Conservation (phyloP, 352 stramenopile genomes). For the Phytophthora tubulina region DNA sequence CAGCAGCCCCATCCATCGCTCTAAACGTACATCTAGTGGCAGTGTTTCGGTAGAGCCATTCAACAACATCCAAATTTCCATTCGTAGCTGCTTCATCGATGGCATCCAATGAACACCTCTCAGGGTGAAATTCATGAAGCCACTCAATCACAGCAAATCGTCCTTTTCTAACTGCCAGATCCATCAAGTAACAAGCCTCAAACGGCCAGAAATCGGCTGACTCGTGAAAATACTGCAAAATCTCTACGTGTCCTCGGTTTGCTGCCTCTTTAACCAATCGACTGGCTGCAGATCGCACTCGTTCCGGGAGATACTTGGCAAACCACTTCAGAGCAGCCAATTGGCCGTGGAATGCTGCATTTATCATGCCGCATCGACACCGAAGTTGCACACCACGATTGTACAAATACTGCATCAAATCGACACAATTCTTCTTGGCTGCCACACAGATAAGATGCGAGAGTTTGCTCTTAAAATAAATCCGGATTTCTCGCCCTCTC, state of each 20-base stretch:
- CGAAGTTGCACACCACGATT: not conserved
- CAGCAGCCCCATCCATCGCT: not conserved
- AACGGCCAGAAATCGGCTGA: not conserved
- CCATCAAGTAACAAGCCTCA: not conserved
- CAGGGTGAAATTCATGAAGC: not conserved
- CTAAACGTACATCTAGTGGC: not conserved
- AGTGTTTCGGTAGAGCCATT: conserved; percentile 8
- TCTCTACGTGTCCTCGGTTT: not conserved
- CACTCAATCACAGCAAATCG: not conserved
- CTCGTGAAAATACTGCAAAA: not conserved
- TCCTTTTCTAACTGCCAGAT: not conserved
- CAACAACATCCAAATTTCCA: not conserved
- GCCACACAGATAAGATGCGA: not conserved
- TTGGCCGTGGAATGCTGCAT: not conserved
- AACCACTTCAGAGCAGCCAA: not conserved
- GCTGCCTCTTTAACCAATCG: not conserved
- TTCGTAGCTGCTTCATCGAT: conserved; percentile 5
- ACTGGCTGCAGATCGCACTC: not conserved
- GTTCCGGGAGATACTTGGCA: not conserved
- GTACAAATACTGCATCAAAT: not conserved
- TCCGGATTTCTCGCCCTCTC: not conserved
- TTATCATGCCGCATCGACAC: not conserved
- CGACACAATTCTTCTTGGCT: not conserved
- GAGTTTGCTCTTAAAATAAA: not conserved
- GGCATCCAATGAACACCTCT: not conserved